These are phyloP conservation scores for Leccinum variicolor DNA, from an alignment of 768 basidiomycete genomes.

Conservation along the genomic window DNA sequence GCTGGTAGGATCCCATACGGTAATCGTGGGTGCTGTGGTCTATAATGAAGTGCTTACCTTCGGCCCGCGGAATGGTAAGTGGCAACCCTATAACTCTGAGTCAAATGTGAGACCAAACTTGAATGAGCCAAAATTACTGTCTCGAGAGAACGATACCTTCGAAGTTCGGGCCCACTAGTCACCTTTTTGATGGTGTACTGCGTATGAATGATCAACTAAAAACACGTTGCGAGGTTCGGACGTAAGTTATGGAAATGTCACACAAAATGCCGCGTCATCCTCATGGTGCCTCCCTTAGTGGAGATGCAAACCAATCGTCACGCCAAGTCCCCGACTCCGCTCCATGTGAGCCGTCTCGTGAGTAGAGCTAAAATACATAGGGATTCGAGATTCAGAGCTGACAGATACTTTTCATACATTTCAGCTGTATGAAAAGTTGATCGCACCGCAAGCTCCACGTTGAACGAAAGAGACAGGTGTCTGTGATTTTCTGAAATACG, in stretches of 20 bases:
- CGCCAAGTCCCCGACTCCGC: too few relatives aligned
- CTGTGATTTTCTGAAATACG: too few relatives aligned
- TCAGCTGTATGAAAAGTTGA: too few relatives aligned
- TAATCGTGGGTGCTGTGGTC: not conserved
- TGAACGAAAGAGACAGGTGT: too few relatives aligned
- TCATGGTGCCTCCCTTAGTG: not conserved
- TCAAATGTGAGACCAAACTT: not conserved
- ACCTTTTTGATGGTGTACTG: not conserved
- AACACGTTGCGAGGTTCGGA: not conserved
- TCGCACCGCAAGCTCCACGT: too few relatives aligned
- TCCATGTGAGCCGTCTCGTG: too few relatives aligned
- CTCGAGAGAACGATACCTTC: not conserved
- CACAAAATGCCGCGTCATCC: not conserved
- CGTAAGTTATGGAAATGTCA: not conserved
- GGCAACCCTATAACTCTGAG: not conserved
- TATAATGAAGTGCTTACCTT: not conserved
- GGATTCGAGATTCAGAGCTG: too few relatives aligned
- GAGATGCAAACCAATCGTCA: too few relatives aligned
- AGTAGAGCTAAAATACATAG: too few relatives aligned
- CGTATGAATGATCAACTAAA: not conserved
- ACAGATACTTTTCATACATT: too few relatives aligned
- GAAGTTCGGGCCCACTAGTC: not conserved
- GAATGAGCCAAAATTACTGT: not conserved
- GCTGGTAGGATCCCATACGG: not conserved
- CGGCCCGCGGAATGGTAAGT: not conserved